Base-by-base conservation (phyloP, 139 green algal species). In the Asterochloris erici region DNA sequence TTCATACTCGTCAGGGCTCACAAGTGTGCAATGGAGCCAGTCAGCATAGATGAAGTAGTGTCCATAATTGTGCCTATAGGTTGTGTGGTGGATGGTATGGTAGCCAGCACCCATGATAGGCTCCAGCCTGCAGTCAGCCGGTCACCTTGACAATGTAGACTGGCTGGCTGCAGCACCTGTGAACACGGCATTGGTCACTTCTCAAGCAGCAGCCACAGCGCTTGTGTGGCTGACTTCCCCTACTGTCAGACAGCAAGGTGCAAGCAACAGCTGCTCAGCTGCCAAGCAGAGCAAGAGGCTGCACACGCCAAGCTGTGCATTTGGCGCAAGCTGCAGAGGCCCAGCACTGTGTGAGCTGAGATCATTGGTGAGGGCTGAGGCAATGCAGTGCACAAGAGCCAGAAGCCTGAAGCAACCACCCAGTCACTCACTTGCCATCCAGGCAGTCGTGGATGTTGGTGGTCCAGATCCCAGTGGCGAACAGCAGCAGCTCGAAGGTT, bases 381-480 rank as follows among this genome's bases (percentile, higher is more conserved):
- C 66, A 71, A 71, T 4, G 9, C 19, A 21, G 1, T 4, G 2
- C 17, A 71, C 19, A 24, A 26, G 19, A 21, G 66, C 17, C 66
- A 26, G 17, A 71, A 9, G 66, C 9, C 21, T 71, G 66, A 71
- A 9, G 66, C 66, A 10, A 26, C 19, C 21, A 71, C 66, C 2
- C 21, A 26, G 66, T 13, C 66, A 71, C 83, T 73, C 47, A 90
- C 87, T 82, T 89, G 68, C 83, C 96, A 82, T 99, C 87, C 0
- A 99, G 81, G 89, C 86, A 92, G 90, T 99, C 96, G 87, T 99
- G 96, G 85, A 99, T 99, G 91, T 98, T 98, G 73, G 94, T 94
- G 19, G 96, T 98, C 96, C 96, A 99, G 14, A 99, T 80, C 28
- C 85, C 96, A 23, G 96, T 98, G 12, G 88, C 85, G 77, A 99